These are phyloP conservation scores for Ilex asprella DNA, from an alignment of 257 asterid species.

Conservation along the genomic window DNA sequence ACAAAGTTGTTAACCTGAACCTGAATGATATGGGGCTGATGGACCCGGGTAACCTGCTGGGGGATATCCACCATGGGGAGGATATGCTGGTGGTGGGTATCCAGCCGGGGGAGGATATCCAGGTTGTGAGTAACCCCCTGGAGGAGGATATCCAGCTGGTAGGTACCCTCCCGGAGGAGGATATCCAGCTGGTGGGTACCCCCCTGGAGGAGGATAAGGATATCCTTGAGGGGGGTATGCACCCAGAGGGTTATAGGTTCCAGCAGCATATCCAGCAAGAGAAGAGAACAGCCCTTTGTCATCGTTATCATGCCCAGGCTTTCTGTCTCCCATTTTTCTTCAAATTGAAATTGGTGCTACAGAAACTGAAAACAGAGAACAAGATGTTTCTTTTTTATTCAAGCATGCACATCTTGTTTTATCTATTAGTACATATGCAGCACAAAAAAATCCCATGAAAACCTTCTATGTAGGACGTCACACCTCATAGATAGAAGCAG, in stretches of 20 bases:
- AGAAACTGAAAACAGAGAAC: too few species aligned
- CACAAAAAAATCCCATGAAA: too few species aligned
- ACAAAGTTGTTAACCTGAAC: slow-evolving; percentile 13
- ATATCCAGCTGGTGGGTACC: slow-evolving; percentile 15
- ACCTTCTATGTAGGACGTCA: too few species aligned
- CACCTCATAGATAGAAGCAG: too few species aligned
- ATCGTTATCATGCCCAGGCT: slow-evolving; percentile 23
- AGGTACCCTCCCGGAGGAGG: slow-evolving; percentile 29
- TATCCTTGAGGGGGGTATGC: slow-evolving; percentile 16
- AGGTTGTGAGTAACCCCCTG: slow-evolving; percentile 19
- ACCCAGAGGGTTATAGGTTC: slow-evolving; percentile 25
- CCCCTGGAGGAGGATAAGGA: slow-evolving; percentile 26
- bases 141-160: slow-evolving; percentile 42
- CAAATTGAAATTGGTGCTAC: background rate
- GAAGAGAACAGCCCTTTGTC: slow-evolving; percentile 71
- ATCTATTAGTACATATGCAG: too few species aligned
- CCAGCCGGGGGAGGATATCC: slow-evolving; percentile 40
- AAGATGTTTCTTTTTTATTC: too few species aligned
- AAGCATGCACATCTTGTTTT: too few species aligned
- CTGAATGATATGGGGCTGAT: slow-evolving; percentile 38
- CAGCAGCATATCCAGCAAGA: slow-evolving; percentile 56
- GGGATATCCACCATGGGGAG: slow-evolving; percentile 48
- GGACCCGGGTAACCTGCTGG: slow-evolving; percentile 41
- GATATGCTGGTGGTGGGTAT: slow-evolving; percentile 28
- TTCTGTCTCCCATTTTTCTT: slow-evolving; percentile 40